Evolutionary conservation across 1,139 yeast genomes (phyloP).

Genomic region (Blastobotrys serpentis): DNA sequence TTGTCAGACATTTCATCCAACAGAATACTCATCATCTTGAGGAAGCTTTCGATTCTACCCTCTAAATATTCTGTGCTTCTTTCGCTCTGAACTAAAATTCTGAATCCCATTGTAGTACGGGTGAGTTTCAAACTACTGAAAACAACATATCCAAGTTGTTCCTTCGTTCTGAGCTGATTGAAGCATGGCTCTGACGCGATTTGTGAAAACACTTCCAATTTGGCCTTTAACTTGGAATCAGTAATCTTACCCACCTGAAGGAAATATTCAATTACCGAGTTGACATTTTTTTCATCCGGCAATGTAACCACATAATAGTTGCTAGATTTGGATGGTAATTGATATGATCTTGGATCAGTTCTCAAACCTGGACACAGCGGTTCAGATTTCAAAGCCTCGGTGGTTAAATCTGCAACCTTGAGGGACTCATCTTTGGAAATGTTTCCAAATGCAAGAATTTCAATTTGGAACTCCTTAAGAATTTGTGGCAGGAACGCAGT

Average conservation of each 20-base stretch:
- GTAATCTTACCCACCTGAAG: slow-evolving; percentile 61
- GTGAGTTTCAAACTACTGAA: slow-evolving; percentile 70
- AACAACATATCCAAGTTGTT: slow-evolving; percentile 88
- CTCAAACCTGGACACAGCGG: slow-evolving; percentile 41
- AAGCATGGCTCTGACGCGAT: slow-evolving; percentile 84
- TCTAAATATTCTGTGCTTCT: slow-evolving; percentile 72
- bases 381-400: slow-evolving; percentile 37
- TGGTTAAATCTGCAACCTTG: slow-evolving; percentile 46
- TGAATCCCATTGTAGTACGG: slow-evolving; percentile 72
- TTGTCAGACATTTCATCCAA: slow-evolving; percentile 51
- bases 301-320: slow-evolving; percentile 53
- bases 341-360: slow-evolving; percentile 50
- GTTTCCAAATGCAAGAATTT: slow-evolving; percentile 79
- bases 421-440: slow-evolving; percentile 56
- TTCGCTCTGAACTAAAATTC: slow-evolving; percentile 86
- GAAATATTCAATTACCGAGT: slow-evolving; percentile 80
- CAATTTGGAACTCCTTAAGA: slow-evolving; percentile 53
- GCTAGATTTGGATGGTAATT: slow-evolving; percentile 46
- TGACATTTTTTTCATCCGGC: slow-evolving; percentile 69
- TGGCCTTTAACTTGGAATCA: slow-evolving; percentile 42
- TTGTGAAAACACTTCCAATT: slow-evolving; percentile 66
- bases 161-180: slow-evolving; percentile 85
- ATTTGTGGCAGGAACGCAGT: slow-evolving; percentile 47
- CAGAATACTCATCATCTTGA: slow-evolving; percentile 43
- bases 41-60: slow-evolving; percentile 69